Evolutionary conservation across 2,329 filamentous ascomycete species (phyloP), one percentile per base, ranked within the genome.

Genomic region (Xenosphaeropsis pyriputrescens): DNA sequence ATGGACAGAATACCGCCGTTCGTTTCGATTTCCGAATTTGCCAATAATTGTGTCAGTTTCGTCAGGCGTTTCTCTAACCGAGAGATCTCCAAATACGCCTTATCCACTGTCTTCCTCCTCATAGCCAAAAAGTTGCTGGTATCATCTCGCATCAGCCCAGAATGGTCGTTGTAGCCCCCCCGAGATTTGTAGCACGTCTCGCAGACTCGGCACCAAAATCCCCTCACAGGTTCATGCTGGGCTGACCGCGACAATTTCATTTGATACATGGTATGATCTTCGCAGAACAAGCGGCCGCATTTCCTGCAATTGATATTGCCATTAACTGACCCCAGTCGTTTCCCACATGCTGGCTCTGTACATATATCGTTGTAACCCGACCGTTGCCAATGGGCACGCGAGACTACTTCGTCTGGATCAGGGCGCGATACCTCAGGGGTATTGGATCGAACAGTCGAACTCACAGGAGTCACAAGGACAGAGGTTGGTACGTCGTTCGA

Each of bases 101-200:
- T 79, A 52, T 96, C 88, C 0, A 95, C 78, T 30, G 67, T 83
- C 46, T 78, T 82, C 49, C 79, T 73, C 41, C 91, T 68, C n/a
- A 81, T 69, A 3, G 69, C 68, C 11, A 68, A 60, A 49, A 98
- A 95, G 3, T 64, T 62, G n/a, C 64, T 61, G 3, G 75, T 86
- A 49, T 86, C 81, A 49, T 93, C 79, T 42, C 76, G 66, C 40
- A 77, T 64, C 2, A 79, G 57, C 1, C 86, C 84, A 39, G 71
- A 72, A 49, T 89, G 81, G 51, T 98, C 88, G 54, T 93, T 94
- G 59, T 98, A 98, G 3, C 91, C 91, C 18, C 88, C 85, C 50
- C 91, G 74, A 37, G 86, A 94, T 62, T 95, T 96, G 63, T 91
- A 98, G 61, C 91, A 98, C n/a, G 91, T 96, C 63, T 98, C 91